Conservation (phyloP, 768 basidiomycete genomes). For the Boletus insuetus region DNA sequence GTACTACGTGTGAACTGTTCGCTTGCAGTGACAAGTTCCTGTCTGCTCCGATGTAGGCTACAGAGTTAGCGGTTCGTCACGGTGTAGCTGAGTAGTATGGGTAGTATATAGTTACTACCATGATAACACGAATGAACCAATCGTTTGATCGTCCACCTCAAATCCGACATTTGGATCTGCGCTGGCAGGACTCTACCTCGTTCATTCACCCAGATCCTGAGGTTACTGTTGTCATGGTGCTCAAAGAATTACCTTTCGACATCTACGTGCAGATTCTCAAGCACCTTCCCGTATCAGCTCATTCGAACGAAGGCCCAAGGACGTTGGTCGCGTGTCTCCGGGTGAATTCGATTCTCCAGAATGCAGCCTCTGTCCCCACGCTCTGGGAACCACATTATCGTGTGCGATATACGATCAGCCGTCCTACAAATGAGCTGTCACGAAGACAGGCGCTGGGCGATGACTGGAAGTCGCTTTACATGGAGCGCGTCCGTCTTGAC, state of each 20-base stretch:
- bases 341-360: conserved; percentile 38
- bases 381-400: conserved; percentile 57
- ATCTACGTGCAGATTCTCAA: conserved; percentile 37
- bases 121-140: too few species aligned
- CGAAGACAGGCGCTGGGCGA: conserved; percentile 29
- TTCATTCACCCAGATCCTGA: not conserved
- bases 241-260: conserved; percentile 32
- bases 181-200: not conserved
- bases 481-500: conserved; percentile 45
- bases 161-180: not conserved
- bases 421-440: conserved; percentile 35
- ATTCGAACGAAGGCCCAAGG: conserved; percentile 23
- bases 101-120: too few species aligned
- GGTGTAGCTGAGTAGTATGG: too few species aligned
- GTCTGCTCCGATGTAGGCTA: too few species aligned
- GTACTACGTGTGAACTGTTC: too few species aligned
- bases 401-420: conserved; percentile 44
- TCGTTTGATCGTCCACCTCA: too few species aligned
- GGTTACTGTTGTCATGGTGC: conserved; percentile 13
- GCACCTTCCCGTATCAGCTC: conserved; percentile 28
- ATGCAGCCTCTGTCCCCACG: conserved; percentile 39
- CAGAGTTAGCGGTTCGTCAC: too few species aligned
- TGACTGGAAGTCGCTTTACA: conserved; percentile 50
- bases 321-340: conserved; percentile 42
- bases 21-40: too few species aligned